These are phyloP conservation scores for Nakaseomyces glabratus DNA, from an alignment of 1,139 yeast genomes.

Conservation along the genomic window DNA sequence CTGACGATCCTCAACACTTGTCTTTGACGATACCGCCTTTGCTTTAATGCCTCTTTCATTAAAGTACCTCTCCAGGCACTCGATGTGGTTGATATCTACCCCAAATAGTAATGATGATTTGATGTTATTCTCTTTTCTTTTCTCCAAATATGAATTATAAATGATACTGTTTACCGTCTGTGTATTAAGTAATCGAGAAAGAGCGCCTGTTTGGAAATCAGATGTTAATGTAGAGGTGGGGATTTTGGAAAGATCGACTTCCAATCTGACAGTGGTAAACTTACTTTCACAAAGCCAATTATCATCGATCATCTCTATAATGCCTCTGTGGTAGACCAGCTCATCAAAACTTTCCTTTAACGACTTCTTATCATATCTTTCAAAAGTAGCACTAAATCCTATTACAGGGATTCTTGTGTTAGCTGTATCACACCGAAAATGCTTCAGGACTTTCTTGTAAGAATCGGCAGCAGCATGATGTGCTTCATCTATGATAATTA, in stretches of 20 bases:
- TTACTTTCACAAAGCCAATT: conserved; percentile 65
- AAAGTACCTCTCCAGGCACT: conserved; percentile 45
- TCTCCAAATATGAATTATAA: conserved; percentile 45
- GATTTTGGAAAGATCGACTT: conserved; percentile 33
- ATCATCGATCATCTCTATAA: conserved; percentile 58
- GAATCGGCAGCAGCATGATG: conserved; percentile 81
- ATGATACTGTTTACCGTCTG: conserved; percentile 47
- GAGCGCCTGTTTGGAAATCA: conserved; percentile 47
- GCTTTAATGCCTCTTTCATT: conserved; percentile 57
- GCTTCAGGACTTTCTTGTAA: conserved; percentile 48
- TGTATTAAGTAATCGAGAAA: conserved; percentile 51
- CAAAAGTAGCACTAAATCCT: conserved; percentile 83
- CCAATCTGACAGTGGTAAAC: conserved; percentile 46
- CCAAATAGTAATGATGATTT: conserved; percentile 72
- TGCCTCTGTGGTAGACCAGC: conserved; percentile 60
- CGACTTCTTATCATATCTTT: conserved; percentile 56
- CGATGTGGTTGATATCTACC: conserved; percentile 62
- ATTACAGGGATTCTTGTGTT: conserved; percentile 47
- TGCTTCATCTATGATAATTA: conserved; percentile 83
- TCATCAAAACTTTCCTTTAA: conserved; percentile 59
- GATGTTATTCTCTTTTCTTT: conserved; percentile 30
- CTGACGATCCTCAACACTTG: conserved; percentile 46
- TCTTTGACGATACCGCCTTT: conserved; percentile 62
- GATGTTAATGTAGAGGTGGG: conserved; percentile 29
- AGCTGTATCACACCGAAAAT: conserved; percentile 44